Evolutionary conservation across 23 red algal genomes (phyloP), one percentile per base, ranked within the genome.

Genomic region (Chondrus crispus): DNA sequence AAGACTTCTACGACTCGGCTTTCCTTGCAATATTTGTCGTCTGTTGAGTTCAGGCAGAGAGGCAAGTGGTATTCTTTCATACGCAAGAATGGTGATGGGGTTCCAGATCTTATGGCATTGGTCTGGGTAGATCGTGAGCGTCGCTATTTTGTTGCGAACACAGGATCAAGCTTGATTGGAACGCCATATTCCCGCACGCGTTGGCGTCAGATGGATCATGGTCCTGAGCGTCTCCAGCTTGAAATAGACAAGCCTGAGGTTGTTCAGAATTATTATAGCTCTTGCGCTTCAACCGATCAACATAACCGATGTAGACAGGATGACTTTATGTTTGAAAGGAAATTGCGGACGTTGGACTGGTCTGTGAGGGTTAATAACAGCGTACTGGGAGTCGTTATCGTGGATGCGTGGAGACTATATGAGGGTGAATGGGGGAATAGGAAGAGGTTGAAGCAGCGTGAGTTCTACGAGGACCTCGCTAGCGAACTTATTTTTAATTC

Each of bases 61-160:
- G 75, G 75, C 12, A 60, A 58, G 12, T 28, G 24, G 19, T 12
- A 28, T 11, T 82, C 78, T 19, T n/a, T 82, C 22, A 24, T 82
- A 19, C 78, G 52, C 38, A 60, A 51, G 57, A 37, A 51, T 30
- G 46, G 28, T 3, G 78, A 82, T 22, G 50, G 50, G n/a, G 46
- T 58, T 32, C n/a, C 24, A 26, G n/a, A 57, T 32, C 20, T 82
- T 19, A 82, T 82, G 46, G 46, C 50, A 35, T 28, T 62, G 24
- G n/a, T 82, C 19, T 62, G 50, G 78, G 78, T 62, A 7, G 78
- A 82, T 40, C 42, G 78, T 52, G 78, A 82, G 24, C 42, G 78
- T 24, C 44, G 78, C 26, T 82, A 82, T 36, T 58, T 82, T 36
- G 57, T 82, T 22, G 55, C 78, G 20, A 60, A 28, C 36, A 40